Base-by-base conservation (phyloP, 805 yeast species). In the Lachancea quebecensis region DNA sequence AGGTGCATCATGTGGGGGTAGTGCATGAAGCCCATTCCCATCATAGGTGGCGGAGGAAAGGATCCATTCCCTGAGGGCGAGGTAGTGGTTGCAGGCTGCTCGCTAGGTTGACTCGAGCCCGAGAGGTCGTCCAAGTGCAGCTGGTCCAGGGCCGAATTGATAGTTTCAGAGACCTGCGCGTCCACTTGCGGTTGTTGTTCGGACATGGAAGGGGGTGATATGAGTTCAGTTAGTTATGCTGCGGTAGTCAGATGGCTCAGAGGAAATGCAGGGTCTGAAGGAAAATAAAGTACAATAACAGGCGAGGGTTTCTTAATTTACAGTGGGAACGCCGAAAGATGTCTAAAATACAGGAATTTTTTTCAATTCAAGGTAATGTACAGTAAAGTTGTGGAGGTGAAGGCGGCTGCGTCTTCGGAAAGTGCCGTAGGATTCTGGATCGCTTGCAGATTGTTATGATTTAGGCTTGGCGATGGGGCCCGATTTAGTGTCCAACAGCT, bases 1-100 rank as follows among this genome's bases (percentile, higher is more conserved):
- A 62, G 50, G 32, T 53, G 64, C 56, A 62, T 57, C 65, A 62
- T 58, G 44, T 59, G 65, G 7, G 61, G 54, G 36, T 57, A 62
- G 21, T 63, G 64, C 35, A 59, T 52, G 43, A 59, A 62, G 25
- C 60, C 60, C 64, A 60, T 59, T 18, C 55, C 54, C 55, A 60
- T 55, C 55, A 58, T 54, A 30, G 54, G 59, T 31, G 51, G 57
- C 7, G 57, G 56, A 10, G 58, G 60, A 14, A 51, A 49, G 16
- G 31, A 30, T 16, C 40, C 40, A n/a, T 10, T 11, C 15, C 37
- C 29, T 11, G 39, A n/a, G 25, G 31, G 40, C 7, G 31, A 29
- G 15, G 40, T 17, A 15, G 37, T 33, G 12, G 40, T 10, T 17
- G 29, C 33, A 8, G 36, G 17, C 35, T 12, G 41, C 14, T 39